A percentile compares a stretch with the other conserved stretches of the same genome.
Conservation (phyloP, 495 filamentous ascomycete species). For the Parathielavia appendiculata region DNA sequence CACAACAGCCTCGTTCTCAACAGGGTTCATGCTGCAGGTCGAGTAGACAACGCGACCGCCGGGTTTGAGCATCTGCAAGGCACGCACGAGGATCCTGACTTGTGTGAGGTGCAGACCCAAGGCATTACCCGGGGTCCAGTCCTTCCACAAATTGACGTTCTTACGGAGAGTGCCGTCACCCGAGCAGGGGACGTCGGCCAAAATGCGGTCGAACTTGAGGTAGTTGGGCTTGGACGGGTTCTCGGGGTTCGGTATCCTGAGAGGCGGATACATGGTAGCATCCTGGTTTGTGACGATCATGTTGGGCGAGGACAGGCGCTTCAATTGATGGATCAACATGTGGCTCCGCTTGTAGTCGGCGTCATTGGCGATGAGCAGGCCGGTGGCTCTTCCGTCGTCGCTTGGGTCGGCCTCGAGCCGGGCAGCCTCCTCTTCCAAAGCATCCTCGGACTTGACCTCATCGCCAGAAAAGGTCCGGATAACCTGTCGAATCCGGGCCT, state of each 20-base stretch:
- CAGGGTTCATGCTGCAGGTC: constrained; percentile 95
- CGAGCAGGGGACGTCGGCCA: constrained; percentile 95
- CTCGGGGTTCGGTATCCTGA: constrained; percentile 60
- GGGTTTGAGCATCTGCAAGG: constrained; percentile 92
- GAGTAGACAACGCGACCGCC: constrained; percentile 94
- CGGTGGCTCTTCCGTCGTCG: constrained; percentile 83
- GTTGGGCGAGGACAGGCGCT: constrained; percentile 92
- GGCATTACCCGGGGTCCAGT: constrained; percentile 81
- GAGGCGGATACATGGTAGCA: constrained; percentile 89
- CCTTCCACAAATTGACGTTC: constrained; percentile 88
- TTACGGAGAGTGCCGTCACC: constrained; percentile 91
- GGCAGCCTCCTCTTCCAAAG: constrained; percentile 43
- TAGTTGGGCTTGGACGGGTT: constrained; percentile 58
- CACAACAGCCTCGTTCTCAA: constrained; percentile 96
- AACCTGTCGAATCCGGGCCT: constrained; percentile 64
- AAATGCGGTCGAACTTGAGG: constrained; percentile 92
- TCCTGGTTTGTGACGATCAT: constrained; percentile 97
- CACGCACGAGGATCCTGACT: constrained; percentile 82
- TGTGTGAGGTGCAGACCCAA: constrained; percentile 81
- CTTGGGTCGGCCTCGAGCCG: constrained; percentile 51
- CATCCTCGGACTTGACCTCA: constrained; percentile 48
- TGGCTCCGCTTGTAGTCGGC: constrained; percentile 90
- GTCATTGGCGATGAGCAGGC: constrained; percentile 91
- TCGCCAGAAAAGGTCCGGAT: constrained; percentile 50
- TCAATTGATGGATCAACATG: constrained; percentile 96